Evolutionary conservation across 2,329 filamentous ascomycete species (phyloP).

Genomic region (Calonectria hawksworthii): DNA sequence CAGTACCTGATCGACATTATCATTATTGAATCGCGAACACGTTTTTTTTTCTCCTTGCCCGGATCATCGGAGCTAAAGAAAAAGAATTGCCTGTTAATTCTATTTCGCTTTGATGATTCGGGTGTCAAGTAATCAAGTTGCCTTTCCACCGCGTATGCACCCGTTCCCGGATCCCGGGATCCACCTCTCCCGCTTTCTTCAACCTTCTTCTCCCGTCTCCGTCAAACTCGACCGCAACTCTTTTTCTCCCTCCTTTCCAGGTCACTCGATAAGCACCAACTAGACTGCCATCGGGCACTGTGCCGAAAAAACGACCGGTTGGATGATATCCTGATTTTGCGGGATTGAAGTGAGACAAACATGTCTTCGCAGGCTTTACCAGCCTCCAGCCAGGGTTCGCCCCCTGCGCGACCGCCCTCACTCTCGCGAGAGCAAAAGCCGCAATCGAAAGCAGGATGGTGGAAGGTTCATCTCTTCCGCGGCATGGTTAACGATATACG

Average conservation of each 20-base stretch:
- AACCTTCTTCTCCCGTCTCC: neutral
- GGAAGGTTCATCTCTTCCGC: constrained; percentile 80
- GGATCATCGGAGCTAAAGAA: neutral
- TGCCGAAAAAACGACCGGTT: no score
- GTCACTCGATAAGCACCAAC: neutral
- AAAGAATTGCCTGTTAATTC: neutral
- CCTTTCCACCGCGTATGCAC: neutral
- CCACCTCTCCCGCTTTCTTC: constrained; percentile 11
- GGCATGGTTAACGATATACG: constrained; percentile 86
- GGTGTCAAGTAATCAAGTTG: constrained; percentile 4
- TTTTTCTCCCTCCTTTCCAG: neutral
- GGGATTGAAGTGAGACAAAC: neutral
- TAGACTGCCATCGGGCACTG: neutral
- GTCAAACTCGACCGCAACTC: neutral
- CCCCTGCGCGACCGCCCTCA: constrained; percentile 7
- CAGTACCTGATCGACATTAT: neutral
- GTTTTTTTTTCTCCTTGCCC: neutral
- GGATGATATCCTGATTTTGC: neutral
- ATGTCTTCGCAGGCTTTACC: neutral
- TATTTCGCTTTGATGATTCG: neutral
- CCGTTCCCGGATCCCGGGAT: constrained; percentile 11
- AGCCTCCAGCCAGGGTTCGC: neutral
- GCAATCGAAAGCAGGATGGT: constrained; percentile 66
- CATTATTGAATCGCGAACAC: neutral
- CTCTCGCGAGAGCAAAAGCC: constrained; percentile 2